Evolutionary conservation across 2,329 filamentous ascomycete genomes (phyloP).

Genomic region (Pseudocercospora fuligena): DNA sequence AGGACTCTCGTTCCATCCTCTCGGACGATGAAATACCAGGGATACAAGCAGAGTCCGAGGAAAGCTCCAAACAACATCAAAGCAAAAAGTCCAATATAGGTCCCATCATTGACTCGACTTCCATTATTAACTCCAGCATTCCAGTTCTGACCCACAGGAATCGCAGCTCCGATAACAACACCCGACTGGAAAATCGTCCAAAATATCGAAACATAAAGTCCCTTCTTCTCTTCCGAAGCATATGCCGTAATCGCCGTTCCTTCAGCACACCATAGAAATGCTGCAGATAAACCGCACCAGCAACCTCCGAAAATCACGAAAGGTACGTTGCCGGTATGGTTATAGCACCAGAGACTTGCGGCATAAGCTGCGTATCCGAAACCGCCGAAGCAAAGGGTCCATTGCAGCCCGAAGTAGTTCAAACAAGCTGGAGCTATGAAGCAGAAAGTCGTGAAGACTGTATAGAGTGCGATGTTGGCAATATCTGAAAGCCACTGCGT

Average conservation of each 20-base stretch:
- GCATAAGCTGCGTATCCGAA: constrained; percentile 16
- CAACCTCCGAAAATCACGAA: constrained; percentile 15
- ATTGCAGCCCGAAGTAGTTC: constrained; percentile 12
- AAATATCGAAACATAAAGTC: constrained; percentile 9
- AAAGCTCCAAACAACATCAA: constrained; percentile 8
- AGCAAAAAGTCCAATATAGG: constrained; percentile 11
- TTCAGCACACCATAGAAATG: constrained; percentile 13
- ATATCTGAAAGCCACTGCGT: constrained; percentile 10
- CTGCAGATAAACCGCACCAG: constrained; percentile 12
- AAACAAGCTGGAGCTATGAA: constrained; percentile 9
- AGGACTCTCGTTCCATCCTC: constrained; percentile 11
- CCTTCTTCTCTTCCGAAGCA: constrained; percentile 12
- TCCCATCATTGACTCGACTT: constrained; percentile 14
- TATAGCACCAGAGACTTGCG: constrained; percentile 12
- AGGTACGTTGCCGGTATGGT: constrained; percentile 7
- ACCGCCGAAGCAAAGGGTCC: constrained; percentile 13
- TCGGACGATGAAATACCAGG: constrained; percentile 10
- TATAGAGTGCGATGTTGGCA: constrained; percentile 13
- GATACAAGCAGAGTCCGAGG: constrained; percentile 3
- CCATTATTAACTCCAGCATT: constrained; percentile 7
- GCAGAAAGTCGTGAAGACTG: constrained; percentile 11
- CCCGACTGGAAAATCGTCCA: constrained; percentile 16
- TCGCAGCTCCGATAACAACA: constrained; percentile 10
- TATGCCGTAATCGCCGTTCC: constrained; percentile 13
- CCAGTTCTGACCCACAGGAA: constrained; percentile 15